Evolutionary conservation across 345 rosid genomes (phyloP), one percentile per base, ranked within the genome.

Genomic region (Eucalyptus brandiana): DNA sequence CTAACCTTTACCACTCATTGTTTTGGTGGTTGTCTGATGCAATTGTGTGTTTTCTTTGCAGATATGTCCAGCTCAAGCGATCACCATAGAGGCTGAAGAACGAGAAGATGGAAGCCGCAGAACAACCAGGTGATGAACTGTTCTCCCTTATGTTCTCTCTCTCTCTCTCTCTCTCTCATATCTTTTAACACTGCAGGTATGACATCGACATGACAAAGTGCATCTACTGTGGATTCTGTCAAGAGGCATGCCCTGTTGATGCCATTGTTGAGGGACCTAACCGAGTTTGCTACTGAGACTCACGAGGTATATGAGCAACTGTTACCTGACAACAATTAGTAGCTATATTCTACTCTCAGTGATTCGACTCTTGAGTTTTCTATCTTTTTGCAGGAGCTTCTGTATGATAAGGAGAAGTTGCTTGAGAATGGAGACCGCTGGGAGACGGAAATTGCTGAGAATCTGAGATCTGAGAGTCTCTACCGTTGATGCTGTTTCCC

Each of bases 91-190:
- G 92, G 99, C 99, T 34, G 99, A 98, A 89, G 99, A 97, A 89
- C 93, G 99, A 86, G 99, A 98, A 92, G 99, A 98, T 95, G 99
- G 99, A 89, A 98, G 99, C 90, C 99, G 99, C 37, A 94, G 99
- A 92, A 96, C 99, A 88, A 98, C 99, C 56, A 96, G 99, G 98
- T 97, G 86, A 92, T 69, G 40, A 23, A 47, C 91, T 69, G 34
- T 72, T 80, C 86, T 86, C 88, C 83, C 40, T 53, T 37, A 0
- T 76, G 47, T 2, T 9, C 11, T 15, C 76, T 8, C 76, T n/a
- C 86, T 48, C 26, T 88, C 60, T 37, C n/a, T n/a, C n/a, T 49
- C 51, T 37, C 81, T 88, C 80, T 58, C 85, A 1, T 3, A 40
- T 34, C 17, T 32, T 88, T 40, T 51, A 32, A 87, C 89, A 89